Evolutionary conservation across 2,329 filamentous ascomycete species (phyloP).

Genomic region (Rutstroemia sp.): DNA sequence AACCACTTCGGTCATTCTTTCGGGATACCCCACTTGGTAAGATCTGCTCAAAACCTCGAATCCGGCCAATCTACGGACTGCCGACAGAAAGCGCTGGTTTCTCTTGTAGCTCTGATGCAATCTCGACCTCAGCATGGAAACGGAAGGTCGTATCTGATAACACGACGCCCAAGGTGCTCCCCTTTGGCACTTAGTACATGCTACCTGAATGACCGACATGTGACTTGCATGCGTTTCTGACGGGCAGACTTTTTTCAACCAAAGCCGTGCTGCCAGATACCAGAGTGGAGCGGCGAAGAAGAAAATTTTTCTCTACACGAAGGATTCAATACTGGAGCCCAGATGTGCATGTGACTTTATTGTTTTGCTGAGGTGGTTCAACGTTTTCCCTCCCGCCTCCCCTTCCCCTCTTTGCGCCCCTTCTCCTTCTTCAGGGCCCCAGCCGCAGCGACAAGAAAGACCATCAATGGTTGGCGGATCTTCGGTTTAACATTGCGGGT

Average conservation of each 20-base stretch:
- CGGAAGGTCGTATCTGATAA: too few species aligned
- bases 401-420: too few species aligned
- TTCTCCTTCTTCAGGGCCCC: too few species aligned
- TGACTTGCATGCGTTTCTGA: neutral
- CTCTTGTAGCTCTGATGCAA: neutral
- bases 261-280: neutral
- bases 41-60: neutral
- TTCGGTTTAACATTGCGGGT: neutral
- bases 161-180: too few species aligned
- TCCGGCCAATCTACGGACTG: neutral
- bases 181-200: too few species aligned
- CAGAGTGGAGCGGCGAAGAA: neutral
- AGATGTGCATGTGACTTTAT: conserved; percentile 1
- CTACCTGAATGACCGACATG: conserved; percentile 1
- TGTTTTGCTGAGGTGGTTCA: too few species aligned
- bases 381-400: too few species aligned
- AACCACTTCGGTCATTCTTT: conserved; percentile 1
- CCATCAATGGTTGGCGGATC: neutral
- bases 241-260: neutral
- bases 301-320: neutral
- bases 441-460: too few species aligned
- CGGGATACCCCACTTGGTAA: neutral
- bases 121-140: neutral
- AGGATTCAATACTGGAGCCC: neutral
- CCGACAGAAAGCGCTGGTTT: neutral